Conservation (phyloP, 805 yeast species). For the Candida insectorum region DNA sequence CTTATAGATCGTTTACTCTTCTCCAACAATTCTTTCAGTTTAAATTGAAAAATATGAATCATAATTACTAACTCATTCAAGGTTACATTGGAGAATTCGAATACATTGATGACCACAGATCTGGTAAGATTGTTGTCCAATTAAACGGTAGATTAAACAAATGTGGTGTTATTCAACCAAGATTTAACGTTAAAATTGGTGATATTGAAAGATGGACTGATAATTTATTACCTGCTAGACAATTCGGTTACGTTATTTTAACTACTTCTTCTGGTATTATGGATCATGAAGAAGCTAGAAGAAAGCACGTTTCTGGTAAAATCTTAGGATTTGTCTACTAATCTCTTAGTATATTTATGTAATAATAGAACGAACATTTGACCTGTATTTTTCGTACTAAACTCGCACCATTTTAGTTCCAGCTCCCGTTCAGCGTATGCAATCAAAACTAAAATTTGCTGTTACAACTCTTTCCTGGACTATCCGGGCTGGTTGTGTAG, state of each 20-base stretch:
- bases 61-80: conserved; percentile 22
- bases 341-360: conserved; percentile 1
- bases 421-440: conserved; percentile 3
- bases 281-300: conserved; percentile 99
- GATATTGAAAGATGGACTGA: conserved; percentile 99
- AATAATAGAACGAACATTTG: background rate
- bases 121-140: conserved; percentile 95
- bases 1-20: conserved; percentile 57
- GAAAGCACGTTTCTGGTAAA: conserved; percentile 99
- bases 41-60: background rate
- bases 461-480: conserved; percentile 46
- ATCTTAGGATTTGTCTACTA: conserved; percentile 97
- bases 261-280: conserved; percentile 99
- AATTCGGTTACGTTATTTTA: conserved; percentile 94
- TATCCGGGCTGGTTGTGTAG: conserved; percentile 56
- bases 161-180: conserved; percentile 98
- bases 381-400: no score
- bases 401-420: background rate
- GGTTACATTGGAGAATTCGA: conserved; percentile 98
- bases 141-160: conserved; percentile 98
- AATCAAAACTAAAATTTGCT: conserved; percentile 19
- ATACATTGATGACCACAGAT: conserved; percentile 98
- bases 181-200: conserved; percentile 93
- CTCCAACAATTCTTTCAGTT: conserved; percentile 46
- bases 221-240: conserved; percentile 98